Evolutionary conservation across 768 basidiomycete species (phyloP).

Genomic region (Tricholoma flavovirens): DNA sequence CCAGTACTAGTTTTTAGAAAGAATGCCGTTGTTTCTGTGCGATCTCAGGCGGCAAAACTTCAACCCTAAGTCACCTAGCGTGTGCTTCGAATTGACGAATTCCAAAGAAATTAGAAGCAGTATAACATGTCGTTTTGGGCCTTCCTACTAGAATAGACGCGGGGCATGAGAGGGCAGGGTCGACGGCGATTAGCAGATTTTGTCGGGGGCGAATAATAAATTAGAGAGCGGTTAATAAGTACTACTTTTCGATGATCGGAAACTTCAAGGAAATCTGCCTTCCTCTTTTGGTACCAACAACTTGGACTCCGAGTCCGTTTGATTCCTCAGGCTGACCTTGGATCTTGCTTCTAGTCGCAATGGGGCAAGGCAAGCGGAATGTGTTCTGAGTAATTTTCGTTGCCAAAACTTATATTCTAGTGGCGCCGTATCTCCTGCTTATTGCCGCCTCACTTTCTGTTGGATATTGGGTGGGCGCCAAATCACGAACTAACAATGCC

Average conservation of each 20-base stretch:
- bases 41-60: no score
- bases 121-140: no score
- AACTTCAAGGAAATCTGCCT: neutral
- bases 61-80: no score
- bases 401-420: constrained; percentile 8
- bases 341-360: neutral
- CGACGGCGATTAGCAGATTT: neutral
- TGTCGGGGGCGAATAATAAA: no score
- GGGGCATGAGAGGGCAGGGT: neutral
- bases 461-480: constrained; percentile 37
- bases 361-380: constrained; percentile 9
- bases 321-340: neutral
- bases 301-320: no score
- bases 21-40: neutral
- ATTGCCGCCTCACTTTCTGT: constrained; percentile 31
- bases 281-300: neutral
- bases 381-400: neutral
- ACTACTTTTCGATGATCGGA: neutral
- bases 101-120: no score
- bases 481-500: constrained; percentile 11
- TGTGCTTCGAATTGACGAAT: no score
- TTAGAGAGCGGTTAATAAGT: neutral
- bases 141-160: no score
- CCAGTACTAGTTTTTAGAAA: neutral
- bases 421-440: constrained; percentile 23